phyloP scores from a whole-genome alignment of 768 basidiomycete genomes.

The Mycena epipterygia region DNA sequence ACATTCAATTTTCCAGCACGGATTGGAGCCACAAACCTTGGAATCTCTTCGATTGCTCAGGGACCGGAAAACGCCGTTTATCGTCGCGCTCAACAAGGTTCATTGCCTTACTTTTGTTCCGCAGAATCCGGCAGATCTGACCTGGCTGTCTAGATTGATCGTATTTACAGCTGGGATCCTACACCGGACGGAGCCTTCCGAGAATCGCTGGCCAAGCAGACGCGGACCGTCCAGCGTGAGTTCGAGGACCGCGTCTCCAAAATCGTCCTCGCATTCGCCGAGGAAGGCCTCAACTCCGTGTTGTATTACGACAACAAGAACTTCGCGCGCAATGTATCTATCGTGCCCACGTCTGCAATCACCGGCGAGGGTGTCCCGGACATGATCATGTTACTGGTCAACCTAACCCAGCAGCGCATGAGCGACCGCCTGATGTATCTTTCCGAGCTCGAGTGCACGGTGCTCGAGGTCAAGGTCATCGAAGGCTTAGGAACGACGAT shows the following conservation, averaged over 20 bases:
- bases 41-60: slow-evolving; percentile 94
- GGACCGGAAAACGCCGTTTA: slow-evolving; percentile 97
- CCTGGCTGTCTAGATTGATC: slow-evolving; percentile 81
- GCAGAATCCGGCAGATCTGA: slow-evolving; percentile 17
- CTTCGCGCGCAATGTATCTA: slow-evolving; percentile 92
- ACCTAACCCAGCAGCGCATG: slow-evolving; percentile 98
- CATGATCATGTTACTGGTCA: slow-evolving; percentile 99
- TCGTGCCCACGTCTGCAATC: slow-evolving; percentile 98
- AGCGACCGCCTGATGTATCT: slow-evolving; percentile 98
- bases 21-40: slow-evolving; percentile 96
- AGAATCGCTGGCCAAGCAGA: slow-evolving; percentile 90
- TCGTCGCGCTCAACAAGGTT: slow-evolving; percentile 98
- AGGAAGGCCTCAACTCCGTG: slow-evolving; percentile 95
- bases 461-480: slow-evolving; percentile 98
- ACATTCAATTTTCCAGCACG: slow-evolving; percentile 72
- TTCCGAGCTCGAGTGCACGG: slow-evolving; percentile 96
- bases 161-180: slow-evolving; percentile 94
- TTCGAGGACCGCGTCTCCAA: slow-evolving; percentile 90
- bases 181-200: slow-evolving; percentile 94
- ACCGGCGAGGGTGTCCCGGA: slow-evolving; percentile 99
- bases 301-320: slow-evolving; percentile 99
- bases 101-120: slow-evolving; percentile 22
- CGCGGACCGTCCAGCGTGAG: slow-evolving; percentile 84
- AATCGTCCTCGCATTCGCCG: slow-evolving; percentile 94
- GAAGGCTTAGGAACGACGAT: slow-evolving; percentile 98